Evolutionary conservation across 2,329 filamentous ascomycete genomes (phyloP), one percentile per base, ranked within the genome.

Genomic region (Colletotrichum nymphaeae): DNA sequence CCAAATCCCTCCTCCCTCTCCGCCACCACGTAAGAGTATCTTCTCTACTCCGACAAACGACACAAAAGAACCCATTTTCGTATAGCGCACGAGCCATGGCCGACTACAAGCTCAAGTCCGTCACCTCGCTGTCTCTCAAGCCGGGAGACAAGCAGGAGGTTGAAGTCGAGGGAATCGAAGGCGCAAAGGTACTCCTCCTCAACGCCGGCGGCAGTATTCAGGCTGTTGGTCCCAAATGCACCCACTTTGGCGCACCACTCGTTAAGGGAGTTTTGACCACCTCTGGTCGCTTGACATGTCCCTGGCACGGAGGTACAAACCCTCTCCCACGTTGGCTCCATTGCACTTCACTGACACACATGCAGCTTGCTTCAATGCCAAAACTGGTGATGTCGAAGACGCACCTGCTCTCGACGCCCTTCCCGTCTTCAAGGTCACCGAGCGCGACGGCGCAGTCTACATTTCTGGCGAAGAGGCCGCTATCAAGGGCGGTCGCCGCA

Each of bases 321-420:
- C 1, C 5, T 53, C 19, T 26, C 16, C 3, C 26, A 16, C 37
- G 24, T 24, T 24, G 57, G 8, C 63, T 46, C 16, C 37, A 11
- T 59, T n/a, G 5, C 30, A n/a, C n/a, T 7, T 30, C 8, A 12
- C 26, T 62, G 19, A 53, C 49, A 6, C 53, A 8, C 55, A 65
- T 75, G 16, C 37, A 95, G 97, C 97, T 70, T 99, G 97, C 87
- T 99, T 98, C 86, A 97, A 95, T 75, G 91, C 94, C 75, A 89
- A 89, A 69, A 97, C 93, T 6, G 97, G 97, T 66, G 97, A 99
- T 78, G 94, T 98, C 72, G 97, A 99, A 84, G 95, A 98, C 80
- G 95, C 96, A 0, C 97, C 97, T 0, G 97, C 94, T 2, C 90
- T 97, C 30, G 95, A 98, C 79, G 89, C 94, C n/a, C 86, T 99